phyloP scores from a whole-genome alignment of 345 rosid genomes.

The Physaria fendleri region DNA sequence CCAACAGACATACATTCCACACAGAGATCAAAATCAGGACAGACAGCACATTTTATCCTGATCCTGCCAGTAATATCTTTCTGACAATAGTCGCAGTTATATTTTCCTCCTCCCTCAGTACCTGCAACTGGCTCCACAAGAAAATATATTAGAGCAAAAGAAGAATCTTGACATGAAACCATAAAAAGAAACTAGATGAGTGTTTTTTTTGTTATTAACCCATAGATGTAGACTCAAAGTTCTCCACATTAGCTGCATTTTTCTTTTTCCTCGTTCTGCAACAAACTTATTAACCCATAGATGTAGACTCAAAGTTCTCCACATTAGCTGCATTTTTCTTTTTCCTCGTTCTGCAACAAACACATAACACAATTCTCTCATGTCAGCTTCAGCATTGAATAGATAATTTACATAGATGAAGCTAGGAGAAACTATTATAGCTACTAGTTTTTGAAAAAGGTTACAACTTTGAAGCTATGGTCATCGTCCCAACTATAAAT shows the following conservation, averaged over 20 bases:
- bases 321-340: too few relatives aligned
- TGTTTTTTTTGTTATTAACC: too few relatives aligned
- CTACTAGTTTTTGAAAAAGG: not conserved
- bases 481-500: not conserved
- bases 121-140: conserved; percentile 60
- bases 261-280: conserved; percentile 92
- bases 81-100: conserved; percentile 96
- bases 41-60: conserved; percentile 83
- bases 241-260: conserved; percentile 68
- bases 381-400: not conserved
- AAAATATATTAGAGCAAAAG: not conserved
- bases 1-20: conserved; percentile 95
- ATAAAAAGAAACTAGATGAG: not conserved
- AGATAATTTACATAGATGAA: conserved; percentile 10
- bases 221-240: conserved; percentile 57
- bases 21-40: conserved; percentile 97
- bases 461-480: not conserved
- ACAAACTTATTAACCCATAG: too few relatives aligned
- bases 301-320: too few relatives aligned
- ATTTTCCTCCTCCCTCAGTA: conserved; percentile 70
- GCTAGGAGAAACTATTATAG: not conserved
- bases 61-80: conserved; percentile 88
- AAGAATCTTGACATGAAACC: not conserved
- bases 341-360: too few relatives aligned
- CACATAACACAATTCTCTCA: not conserved